Conservation (phyloP, 106 monocot genomes). For the Dioscorea dumetorum region DNA sequence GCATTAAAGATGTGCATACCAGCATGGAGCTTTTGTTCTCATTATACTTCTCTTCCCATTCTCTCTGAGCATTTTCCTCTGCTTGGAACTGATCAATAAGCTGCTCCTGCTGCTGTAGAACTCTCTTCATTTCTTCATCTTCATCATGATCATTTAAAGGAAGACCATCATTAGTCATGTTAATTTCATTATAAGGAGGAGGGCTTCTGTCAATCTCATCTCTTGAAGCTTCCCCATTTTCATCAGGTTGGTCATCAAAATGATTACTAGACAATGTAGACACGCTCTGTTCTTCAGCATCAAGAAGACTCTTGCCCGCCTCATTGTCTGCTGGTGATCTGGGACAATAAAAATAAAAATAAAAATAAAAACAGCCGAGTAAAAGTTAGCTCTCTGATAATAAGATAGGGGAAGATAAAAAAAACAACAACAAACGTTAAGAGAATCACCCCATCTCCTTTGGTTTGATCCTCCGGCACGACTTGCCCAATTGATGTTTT, state of each 20-base stretch:
- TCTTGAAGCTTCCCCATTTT: constrained; percentile 11
- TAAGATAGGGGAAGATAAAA: background rate
- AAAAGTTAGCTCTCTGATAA: background rate
- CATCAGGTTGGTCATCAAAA: constrained; percentile 15
- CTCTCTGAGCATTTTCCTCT: constrained; percentile 85
- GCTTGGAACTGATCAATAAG: constrained; percentile 61
- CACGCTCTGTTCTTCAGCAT: constrained; percentile 12
- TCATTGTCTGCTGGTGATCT: constrained; percentile 23
- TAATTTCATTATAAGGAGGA: constrained; percentile 18
- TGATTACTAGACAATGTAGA: constrained; percentile 1
- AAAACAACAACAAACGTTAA: background rate
- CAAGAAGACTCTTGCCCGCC: constrained; percentile 9
- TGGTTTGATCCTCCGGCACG: constrained; percentile 67
- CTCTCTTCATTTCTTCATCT: constrained; percentile 69
- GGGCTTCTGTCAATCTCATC: constrained; percentile 3
- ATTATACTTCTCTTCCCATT: constrained; percentile 76
- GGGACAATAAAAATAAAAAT: constrained; percentile 23
- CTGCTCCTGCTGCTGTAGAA: constrained; percentile 63
- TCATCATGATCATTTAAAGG: constrained; percentile 15
- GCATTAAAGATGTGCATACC: constrained; percentile 21
- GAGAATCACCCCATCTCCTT: constrained; percentile 29
- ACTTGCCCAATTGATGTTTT: constrained; percentile 56
- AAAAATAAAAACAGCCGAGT: background rate
- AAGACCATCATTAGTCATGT: constrained; percentile 3
- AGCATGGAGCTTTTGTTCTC: constrained; percentile 24